Percentiles rank a stretch among this genome's conserved stretches.
These are phyloP conservation scores for Cyberlindnera sargentensis DNA, from an alignment of 805 yeast species.

Conservation along the genomic window DNA sequence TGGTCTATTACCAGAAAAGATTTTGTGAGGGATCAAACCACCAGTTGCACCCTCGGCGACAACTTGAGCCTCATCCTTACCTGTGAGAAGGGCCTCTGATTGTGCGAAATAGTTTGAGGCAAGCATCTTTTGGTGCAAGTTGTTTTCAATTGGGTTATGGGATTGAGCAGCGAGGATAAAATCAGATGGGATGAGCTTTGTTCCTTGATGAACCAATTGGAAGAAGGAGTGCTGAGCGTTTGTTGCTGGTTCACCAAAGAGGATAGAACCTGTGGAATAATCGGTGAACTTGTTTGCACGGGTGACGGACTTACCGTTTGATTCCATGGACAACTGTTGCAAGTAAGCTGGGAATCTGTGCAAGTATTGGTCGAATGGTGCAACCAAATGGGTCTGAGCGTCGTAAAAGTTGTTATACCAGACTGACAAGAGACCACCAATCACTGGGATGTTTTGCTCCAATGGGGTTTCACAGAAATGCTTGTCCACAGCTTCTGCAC, in stretches of 20 bases:
- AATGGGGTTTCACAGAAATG: slow-evolving; percentile 83
- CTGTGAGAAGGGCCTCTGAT: slow-evolving; percentile 95
- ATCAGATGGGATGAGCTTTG: slow-evolving; percentile 94
- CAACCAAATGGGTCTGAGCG: slow-evolving; percentile 97
- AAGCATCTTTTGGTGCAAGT: slow-evolving; percentile 94
- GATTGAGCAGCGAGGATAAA: slow-evolving; percentile 96
- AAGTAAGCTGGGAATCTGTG: slow-evolving; percentile 99
- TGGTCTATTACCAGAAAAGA: slow-evolving; percentile 97
- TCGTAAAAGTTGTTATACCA: slow-evolving; percentile 99
- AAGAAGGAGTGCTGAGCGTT: slow-evolving; percentile 99
- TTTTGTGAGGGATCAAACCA: slow-evolving; percentile 87
- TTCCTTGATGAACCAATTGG: slow-evolving; percentile 99
- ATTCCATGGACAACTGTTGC: slow-evolving; percentile 98
- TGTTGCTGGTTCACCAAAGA: slow-evolving; percentile 98
- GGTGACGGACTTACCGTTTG: slow-evolving; percentile 96
- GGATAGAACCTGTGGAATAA: slow-evolving; percentile 92
- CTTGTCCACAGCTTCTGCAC: slow-evolving; percentile 95
- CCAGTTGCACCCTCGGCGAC: slow-evolving; percentile 86
- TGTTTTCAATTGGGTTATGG: slow-evolving; percentile 92
- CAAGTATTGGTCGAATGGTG: slow-evolving; percentile 97
- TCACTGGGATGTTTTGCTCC: slow-evolving; percentile 83
- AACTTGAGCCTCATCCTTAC: slow-evolving; percentile 80
- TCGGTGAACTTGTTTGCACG: slow-evolving; percentile 85
- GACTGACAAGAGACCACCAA: slow-evolving; percentile 89
- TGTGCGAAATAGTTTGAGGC: slow-evolving; percentile 99